phyloP scores from a whole-genome alignment of 129 eudicot genomes.

The Cynara cardunculus region DNA sequence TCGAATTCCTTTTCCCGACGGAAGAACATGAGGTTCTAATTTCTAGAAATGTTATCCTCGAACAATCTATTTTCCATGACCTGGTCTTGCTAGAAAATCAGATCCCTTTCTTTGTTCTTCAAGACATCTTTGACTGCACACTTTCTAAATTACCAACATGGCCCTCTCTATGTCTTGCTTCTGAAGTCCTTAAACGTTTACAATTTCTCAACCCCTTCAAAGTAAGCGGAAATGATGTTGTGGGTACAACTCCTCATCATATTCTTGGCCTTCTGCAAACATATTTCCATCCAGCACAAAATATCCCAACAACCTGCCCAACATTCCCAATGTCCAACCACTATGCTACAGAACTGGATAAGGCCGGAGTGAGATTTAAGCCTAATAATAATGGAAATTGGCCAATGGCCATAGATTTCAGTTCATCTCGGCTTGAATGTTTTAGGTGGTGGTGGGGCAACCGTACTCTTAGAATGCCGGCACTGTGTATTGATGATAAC shows the following conservation, averaged over 20 bases:
- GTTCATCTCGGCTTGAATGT: background rate
- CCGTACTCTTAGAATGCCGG: background rate
- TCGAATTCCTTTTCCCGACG: background rate
- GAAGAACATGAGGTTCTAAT: background rate
- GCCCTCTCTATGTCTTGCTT: background rate
- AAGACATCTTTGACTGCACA: background rate
- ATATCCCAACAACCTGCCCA: background rate
- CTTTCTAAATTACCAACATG: background rate
- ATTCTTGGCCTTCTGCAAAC: background rate
- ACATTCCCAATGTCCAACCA: background rate
- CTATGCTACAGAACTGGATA: background rate
- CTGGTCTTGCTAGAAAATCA: background rate
- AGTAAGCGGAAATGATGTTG: background rate
- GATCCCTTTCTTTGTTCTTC: background rate
- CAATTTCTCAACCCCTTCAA: background rate
- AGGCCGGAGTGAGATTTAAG: conserved; percentile 1
- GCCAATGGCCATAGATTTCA: background rate
- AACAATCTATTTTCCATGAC: background rate
- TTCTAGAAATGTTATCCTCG: background rate
- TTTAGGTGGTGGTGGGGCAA: background rate
- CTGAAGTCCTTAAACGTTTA: background rate
- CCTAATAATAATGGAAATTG: background rate
- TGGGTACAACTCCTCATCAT: background rate
- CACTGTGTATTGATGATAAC: background rate
- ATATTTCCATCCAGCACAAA: background rate